Evolutionary conservation across 2,329 filamentous ascomycete species (phyloP).

Genomic region (Diplodia seriata): DNA sequence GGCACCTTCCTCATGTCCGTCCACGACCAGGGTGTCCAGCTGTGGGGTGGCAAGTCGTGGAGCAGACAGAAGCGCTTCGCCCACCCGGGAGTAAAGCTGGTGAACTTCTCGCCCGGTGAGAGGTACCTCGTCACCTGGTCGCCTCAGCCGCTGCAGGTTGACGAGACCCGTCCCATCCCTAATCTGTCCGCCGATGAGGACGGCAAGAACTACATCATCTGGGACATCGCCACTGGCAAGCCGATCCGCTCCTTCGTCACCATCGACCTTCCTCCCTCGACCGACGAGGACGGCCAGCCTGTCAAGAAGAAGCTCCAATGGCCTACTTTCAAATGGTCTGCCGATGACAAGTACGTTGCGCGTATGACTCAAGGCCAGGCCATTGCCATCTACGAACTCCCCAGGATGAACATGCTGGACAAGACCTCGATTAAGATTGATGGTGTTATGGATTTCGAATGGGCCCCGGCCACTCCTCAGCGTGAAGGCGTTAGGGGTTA

Average conservation of each 20-base stretch:
- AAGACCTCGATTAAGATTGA: conserved; percentile 96
- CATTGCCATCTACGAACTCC: conserved; percentile 90
- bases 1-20: conserved; percentile 95
- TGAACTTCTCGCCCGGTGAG: conserved; percentile 93
- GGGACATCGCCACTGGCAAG: conserved; percentile 90
- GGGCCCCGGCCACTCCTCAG: conserved; percentile 83
- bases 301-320: conserved; percentile 93
- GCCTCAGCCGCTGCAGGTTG: conserved; percentile 87
- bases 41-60: conserved; percentile 94
- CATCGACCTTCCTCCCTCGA: conserved; percentile 73
- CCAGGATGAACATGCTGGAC: conserved; percentile 86
- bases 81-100: conserved; percentile 92
- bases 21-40: conserved; percentile 93
- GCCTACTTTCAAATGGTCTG: conserved; percentile 99
- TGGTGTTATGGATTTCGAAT: conserved; percentile 96
- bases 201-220: conserved; percentile 99
- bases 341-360: conserved; percentile 96
- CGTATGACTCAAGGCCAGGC: conserved; percentile 86
- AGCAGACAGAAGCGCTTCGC: conserved; percentile 89
- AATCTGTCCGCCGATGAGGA: conserved; percentile 81
- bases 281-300: conserved; percentile 67
- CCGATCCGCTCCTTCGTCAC: conserved; percentile 93
- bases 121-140: conserved; percentile 98
- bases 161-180: conserved; percentile 85
- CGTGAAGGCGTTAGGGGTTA: conserved; percentile 88